Base-by-base conservation (phyloP, 805 yeast species). In the Ogataea nakhonphanomensis region DNA sequence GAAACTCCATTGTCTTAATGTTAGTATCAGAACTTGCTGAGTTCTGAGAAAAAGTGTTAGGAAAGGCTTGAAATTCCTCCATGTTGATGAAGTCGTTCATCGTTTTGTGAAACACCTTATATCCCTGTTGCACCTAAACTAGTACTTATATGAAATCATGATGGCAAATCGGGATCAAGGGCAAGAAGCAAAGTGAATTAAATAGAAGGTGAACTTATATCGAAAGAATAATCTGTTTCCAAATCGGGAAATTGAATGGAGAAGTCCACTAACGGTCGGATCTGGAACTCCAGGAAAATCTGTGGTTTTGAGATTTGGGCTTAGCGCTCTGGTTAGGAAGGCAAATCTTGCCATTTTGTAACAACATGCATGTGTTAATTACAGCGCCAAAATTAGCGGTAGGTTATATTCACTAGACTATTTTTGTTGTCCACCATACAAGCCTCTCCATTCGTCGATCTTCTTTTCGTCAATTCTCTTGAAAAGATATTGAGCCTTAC, bases 401-500 rank as follows among this genome's bases (percentile, higher is more conserved):
- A 22, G 35, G 41, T 22, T 25, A 25, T 37, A 15, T 28, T 25
- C 15, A 17, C 22, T 25, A 15, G 17, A 10, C 30, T 25, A 39
- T 25, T 29, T 34, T 20, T 28, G 30, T 52, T 78, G 71, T 33
- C 97, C 98, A 45, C 97, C 95, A 58, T 84, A 93, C 63, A 76
- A 74, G 39, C 69, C 65, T 70, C 95, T 83, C 95, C 97, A 88
- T 57, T 78, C 84, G 8, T 78, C 93, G 47, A 90, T 73, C 71
- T 84, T 83, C 68, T 80, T 80, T 57, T 86, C 95, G 51, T 91
- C 98, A 53, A 93, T 93, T 69, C 96, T 81, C 58, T 74, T 76
- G 75, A 93, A 93, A 67, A 93, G 72, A 67, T 93, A 89, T 68
- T 87, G 86, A 12, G 98, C 91, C 61, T 86, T 81, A 47, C 88